A percentile compares a stretch with the other conserved stretches of the same genome.
Conservation (phyloP, 2,329 filamentous ascomycete genomes). For the Parastagonospora avenae region DNA sequence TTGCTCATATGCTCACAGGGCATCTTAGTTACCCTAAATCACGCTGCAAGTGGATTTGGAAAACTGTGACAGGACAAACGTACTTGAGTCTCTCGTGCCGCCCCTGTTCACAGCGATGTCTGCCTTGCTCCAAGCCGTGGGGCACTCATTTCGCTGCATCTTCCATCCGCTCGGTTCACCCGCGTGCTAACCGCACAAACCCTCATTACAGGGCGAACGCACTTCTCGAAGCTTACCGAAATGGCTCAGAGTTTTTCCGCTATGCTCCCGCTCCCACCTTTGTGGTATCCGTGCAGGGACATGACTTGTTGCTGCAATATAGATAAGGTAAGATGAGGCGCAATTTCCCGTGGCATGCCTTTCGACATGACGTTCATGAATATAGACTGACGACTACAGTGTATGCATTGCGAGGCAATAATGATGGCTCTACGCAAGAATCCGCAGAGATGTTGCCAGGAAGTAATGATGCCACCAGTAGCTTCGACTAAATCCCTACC, state of each 20-base stretch:
- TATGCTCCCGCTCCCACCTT: conserved; percentile 26
- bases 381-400: conserved; percentile 15
- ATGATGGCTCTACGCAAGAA: conserved; percentile 35
- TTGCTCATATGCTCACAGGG: conserved; percentile 6
- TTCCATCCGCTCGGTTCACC: conserved; percentile 10
- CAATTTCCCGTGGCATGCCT: conserved; percentile 23
- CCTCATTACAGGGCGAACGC: conserved; percentile 13
- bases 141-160: conserved; percentile 5
- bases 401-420: conserved; percentile 28
- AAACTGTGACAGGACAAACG: conserved; percentile 9
- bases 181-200: background rate
- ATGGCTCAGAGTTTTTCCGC: conserved; percentile 28
- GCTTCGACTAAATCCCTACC: conserved; percentile 6
- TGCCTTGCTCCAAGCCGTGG: background rate
- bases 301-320: conserved; percentile 34
- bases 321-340: conserved; percentile 23
- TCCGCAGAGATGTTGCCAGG: conserved; percentile 32
- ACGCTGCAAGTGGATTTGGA: conserved; percentile 12
- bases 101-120: background rate
- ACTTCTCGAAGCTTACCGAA: conserved; percentile 28
- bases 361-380: conserved; percentile 15
- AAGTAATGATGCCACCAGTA: conserved; percentile 11
- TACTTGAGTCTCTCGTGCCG: background rate
- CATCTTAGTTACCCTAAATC: conserved; percentile 5
- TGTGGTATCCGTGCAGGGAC: conserved; percentile 29